These are phyloP conservation scores for Diaporthe longicolla DNA, from an alignment of 2,329 filamentous ascomycete genomes.

Conservation along the genomic window DNA sequence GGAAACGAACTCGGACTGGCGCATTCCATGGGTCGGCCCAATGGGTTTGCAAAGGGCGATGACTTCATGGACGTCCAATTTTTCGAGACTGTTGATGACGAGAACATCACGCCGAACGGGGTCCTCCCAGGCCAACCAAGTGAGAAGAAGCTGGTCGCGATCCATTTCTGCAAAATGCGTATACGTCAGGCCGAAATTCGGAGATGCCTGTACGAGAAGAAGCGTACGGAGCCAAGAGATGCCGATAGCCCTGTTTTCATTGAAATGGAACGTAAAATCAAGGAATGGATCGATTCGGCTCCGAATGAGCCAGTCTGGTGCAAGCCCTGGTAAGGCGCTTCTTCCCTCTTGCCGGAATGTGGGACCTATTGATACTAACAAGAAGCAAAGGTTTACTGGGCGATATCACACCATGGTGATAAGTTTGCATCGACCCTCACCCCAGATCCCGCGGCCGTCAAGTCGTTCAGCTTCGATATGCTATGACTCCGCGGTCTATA, in stretches of 20 bases:
- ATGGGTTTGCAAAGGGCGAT: constrained; percentile 83
- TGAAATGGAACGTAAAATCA: constrained; percentile 82
- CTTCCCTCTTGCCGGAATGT: constrained; percentile 36
- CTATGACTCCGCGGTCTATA: constrained; percentile 85
- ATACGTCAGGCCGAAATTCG: constrained; percentile 90
- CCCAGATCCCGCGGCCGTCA: constrained; percentile 90
- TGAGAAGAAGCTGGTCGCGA: constrained; percentile 87
- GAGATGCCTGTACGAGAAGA: constrained; percentile 87
- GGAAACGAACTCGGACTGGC: constrained; percentile 92
- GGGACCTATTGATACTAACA: constrained; percentile 40
- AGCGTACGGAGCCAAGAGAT: constrained; percentile 80
- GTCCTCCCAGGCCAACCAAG: constrained; percentile 80
- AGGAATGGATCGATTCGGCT: constrained; percentile 82
- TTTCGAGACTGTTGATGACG: constrained; percentile 86
- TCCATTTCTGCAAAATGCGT: constrained; percentile 95
- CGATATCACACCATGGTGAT: constrained; percentile 91
- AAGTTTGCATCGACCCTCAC: constrained; percentile 89
- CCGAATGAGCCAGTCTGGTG: constrained; percentile 81
- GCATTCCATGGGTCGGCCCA: constrained; percentile 89
- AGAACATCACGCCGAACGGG: constrained; percentile 83
- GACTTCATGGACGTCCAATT: constrained; percentile 90
- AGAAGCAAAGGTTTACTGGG: constrained; percentile 68
- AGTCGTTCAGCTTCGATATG: constrained; percentile 83
- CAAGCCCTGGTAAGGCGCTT: constrained; percentile 77
- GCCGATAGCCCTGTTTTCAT: constrained; percentile 91